These are phyloP conservation scores for Rutidosis leptorrhynchoides DNA, from an alignment of 129 eudicot species.

Conservation along the genomic window DNA sequence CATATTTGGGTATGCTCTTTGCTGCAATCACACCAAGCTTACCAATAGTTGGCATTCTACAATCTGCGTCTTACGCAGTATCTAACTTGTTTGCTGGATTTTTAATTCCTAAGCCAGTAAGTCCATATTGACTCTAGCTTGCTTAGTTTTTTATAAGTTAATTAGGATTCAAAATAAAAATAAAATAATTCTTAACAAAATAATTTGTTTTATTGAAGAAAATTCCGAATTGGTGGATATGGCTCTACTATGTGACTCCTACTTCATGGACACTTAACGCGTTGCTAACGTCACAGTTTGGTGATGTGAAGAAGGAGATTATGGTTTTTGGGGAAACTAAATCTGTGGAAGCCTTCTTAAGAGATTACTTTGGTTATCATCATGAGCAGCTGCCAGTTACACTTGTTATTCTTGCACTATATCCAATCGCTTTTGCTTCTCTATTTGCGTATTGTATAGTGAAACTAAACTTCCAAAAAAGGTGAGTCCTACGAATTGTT, in stretches of 20 bases:
- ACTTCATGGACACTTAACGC: slow-evolving; percentile 63
- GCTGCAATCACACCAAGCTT: slow-evolving; percentile 41
- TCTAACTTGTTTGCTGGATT: slow-evolving; percentile 53
- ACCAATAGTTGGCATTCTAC: slow-evolving; percentile 47
- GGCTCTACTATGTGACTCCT: slow-evolving; percentile 52
- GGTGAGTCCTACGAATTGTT: too few relatives aligned
- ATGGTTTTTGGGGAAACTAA: slow-evolving; percentile 42
- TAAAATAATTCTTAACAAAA: neutral
- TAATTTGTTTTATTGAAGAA: slow-evolving; percentile 29
- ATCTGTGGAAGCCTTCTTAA: slow-evolving; percentile 33
- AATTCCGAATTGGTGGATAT: slow-evolving; percentile 67
- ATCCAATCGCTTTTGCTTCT: slow-evolving; percentile 49
- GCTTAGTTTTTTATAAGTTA: neutral
- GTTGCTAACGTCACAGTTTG: slow-evolving; percentile 53
- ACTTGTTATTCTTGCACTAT: slow-evolving; percentile 34
- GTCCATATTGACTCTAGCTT: neutral
- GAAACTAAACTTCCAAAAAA: slow-evolving; percentile 57
- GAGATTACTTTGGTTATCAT: slow-evolving; percentile 45
- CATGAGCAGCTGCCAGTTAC: slow-evolving; percentile 44
- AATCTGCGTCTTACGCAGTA: slow-evolving; percentile 40
- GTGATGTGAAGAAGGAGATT: slow-evolving; percentile 41
- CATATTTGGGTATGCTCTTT: slow-evolving; percentile 31
- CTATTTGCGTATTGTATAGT: slow-evolving; percentile 52
- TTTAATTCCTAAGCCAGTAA: slow-evolving; percentile 47
- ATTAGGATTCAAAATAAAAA: neutral